Evolutionary conservation across 257 asterid genomes (phyloP), one percentile per base, ranked within the genome.

Genomic region (Solanum sejunctum): DNA sequence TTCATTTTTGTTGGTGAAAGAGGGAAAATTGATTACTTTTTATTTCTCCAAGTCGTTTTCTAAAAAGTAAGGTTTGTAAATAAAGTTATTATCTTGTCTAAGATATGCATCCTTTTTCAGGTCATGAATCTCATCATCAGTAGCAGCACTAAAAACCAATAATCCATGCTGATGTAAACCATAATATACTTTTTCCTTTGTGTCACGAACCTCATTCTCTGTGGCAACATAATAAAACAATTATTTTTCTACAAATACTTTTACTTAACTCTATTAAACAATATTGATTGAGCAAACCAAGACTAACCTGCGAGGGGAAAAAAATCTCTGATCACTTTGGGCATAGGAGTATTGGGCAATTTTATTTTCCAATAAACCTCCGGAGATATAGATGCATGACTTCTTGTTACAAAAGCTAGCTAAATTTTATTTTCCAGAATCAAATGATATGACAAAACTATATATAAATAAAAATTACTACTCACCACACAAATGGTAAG

Each of bases 281-380:
- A 79, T 54, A 10, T 10, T 11, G 8, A 3, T 12, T 49, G 20
- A 73, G 36, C 18, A 43, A 56, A 45, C 21, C 21, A 60, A n/a
- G 32, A 80, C 83, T 11, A 36, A 86, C 73, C 81, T 51, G 88
- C 15, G 15, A 43, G 64, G 32, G 78, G 28, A 5, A 86, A 73
- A 12, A 81, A 83, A 70, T 86, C 83, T 21, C 75, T 81, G 17
- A 84, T 45, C 11, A 75, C 79, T 56, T 61, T 54, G 12, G 89
- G 89, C 66, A 84, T 88, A 3, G n/a, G 81, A 58, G 90, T 12
- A 55, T 84, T 80, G 17, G 84, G 83, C 39, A 86, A 60, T 80
- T 67, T 36, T 7, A 88, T 26, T 12, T 86, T 84, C 90, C 90
- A 88, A 58, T 86, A 88, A 51, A 49, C 45, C 84, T 60, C 89